A percentile compares a stretch with the other conserved stretches of the same genome.
Evolutionary conservation across 1,139 yeast species (phyloP).

Genomic region (Arxiozyma heterogenica): DNA sequence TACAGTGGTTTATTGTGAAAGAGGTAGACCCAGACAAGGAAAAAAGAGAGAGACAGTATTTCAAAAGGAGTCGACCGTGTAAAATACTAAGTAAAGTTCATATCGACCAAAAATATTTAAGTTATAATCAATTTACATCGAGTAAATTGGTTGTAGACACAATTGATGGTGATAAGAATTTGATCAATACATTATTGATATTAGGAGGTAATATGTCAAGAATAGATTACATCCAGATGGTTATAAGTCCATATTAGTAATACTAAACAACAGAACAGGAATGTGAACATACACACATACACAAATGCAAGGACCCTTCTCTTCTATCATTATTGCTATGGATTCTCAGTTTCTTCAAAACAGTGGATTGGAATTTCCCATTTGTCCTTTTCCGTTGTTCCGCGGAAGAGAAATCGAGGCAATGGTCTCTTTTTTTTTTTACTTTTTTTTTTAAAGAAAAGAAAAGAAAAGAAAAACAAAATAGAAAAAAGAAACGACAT

Average conservation of each 20-base stretch:
- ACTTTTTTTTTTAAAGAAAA: no score
- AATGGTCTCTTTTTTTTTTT: no score
- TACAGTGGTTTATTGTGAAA: slow-evolving; percentile 6
- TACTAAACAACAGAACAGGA: not conserved
- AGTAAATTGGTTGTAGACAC: not conserved
- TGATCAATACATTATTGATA: not conserved
- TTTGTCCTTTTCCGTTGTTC: not conserved
- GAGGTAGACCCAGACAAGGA: not conserved
- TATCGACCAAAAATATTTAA: not conserved
- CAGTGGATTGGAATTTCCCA: no score
- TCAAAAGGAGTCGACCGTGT: not conserved
- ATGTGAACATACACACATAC: not conserved
- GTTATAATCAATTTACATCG: not conserved
- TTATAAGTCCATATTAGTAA: not conserved
- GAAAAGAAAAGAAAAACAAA: no score
- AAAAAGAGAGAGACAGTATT: not conserved
- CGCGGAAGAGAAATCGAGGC: not conserved
- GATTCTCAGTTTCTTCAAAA: no score
- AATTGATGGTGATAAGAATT: not conserved
- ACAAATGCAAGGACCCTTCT: not conserved
- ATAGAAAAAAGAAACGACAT: not conserved
- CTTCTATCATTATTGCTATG: no score
- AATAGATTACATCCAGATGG: not conserved
- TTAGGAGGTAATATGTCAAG: not conserved
- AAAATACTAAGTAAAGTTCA: not conserved